Evolutionary conservation across 495 filamentous ascomycete species (phyloP).

Genomic region (Opeltia flavorubescens): DNA sequence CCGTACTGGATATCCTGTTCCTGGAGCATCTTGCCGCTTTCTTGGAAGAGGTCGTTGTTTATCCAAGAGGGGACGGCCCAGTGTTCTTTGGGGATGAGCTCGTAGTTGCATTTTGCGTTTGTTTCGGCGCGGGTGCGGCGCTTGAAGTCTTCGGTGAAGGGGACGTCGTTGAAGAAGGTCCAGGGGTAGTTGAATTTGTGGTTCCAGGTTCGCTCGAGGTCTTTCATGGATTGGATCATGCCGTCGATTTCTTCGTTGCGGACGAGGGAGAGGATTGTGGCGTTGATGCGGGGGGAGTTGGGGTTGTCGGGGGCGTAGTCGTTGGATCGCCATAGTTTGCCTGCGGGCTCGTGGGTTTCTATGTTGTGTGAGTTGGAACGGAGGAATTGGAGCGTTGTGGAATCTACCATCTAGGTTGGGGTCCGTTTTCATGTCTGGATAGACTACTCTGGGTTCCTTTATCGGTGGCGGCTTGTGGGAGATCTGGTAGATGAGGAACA

Average conservation of each 20-base stretch:
- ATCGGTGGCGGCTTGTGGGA: slow-evolving; percentile 32
- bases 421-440: slow-evolving; percentile 48
- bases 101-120: slow-evolving; percentile 73
- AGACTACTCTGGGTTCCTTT: slow-evolving; percentile 25
- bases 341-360: slow-evolving; percentile 76
- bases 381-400: slow-evolving; percentile 1
- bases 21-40: slow-evolving; percentile 69
- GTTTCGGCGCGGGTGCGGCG: slow-evolving; percentile 57
- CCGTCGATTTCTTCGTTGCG: slow-evolving; percentile 77
- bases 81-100: slow-evolving; percentile 70
- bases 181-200: slow-evolving; percentile 99
- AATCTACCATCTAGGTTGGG: slow-evolving; percentile 70
- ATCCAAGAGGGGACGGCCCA: slow-evolving; percentile 93
- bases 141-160: slow-evolving; percentile 90
- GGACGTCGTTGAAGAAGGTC: slow-evolving; percentile 96
- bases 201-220: slow-evolving; percentile 93
- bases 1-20: slow-evolving; percentile 85
- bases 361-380: slow-evolving; percentile 8
- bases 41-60: slow-evolving; percentile 67
- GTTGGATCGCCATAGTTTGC: slow-evolving; percentile 53
- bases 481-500: slow-evolving; percentile 62
- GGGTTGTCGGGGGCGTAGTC: slow-evolving; percentile 62
- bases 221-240: slow-evolving; percentile 73
- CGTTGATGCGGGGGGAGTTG: slow-evolving; percentile 73
- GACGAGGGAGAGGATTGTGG: slow-evolving; percentile 81